phyloP scores from a whole-genome alignment of 306 rosid genomes.

The Datisca glomerata region DNA sequence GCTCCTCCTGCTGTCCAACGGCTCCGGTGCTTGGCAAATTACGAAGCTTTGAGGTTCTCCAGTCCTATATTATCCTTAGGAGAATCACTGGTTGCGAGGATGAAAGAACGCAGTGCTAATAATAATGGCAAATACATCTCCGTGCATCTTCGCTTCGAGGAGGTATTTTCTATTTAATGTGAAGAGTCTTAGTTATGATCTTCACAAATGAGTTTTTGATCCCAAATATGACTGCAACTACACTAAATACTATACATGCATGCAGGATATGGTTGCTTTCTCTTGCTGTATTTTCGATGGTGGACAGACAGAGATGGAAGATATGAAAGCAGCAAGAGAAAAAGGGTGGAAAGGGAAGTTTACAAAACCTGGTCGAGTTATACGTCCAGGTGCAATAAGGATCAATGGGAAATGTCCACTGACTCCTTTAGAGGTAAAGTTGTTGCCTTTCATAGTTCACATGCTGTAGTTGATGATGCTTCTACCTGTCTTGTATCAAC shows the following conservation, averaged over 20 bases:
- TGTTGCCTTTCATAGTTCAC: slow-evolving; percentile 7
- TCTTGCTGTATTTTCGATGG: slow-evolving; percentile 95
- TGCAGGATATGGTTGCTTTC: slow-evolving; percentile 98
- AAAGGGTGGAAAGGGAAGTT: slow-evolving; percentile 98
- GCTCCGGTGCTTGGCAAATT: slow-evolving; percentile 90
- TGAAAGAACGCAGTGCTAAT: slow-evolving; percentile 69
- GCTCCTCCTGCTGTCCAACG: slow-evolving; percentile 92
- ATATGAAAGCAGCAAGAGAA: slow-evolving; percentile 93
- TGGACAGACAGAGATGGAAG: slow-evolving; percentile 61
- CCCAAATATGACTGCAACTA: slow-evolving; percentile 14
- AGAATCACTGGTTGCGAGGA: slow-evolving; percentile 71
- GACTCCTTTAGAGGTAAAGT: slow-evolving; percentile 80
- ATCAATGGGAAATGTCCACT: slow-evolving; percentile 96
- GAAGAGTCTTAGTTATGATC: slow-evolving; percentile 1
- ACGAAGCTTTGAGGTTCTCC: slow-evolving; percentile 71
- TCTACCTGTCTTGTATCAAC: neutral
- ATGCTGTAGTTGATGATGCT: neutral
- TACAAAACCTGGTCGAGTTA: slow-evolving; percentile 89
- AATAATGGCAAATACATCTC: slow-evolving; percentile 88
- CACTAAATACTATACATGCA: slow-evolving; percentile 13
- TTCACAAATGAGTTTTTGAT: slow-evolving; percentile 8
- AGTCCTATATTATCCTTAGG: slow-evolving; percentile 53
- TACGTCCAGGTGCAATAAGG: slow-evolving; percentile 96
- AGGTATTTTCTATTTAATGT: slow-evolving; percentile 40
- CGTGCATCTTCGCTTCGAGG: slow-evolving; percentile 96